Evolutionary conservation across 2,329 filamentous ascomycete species (phyloP).

Genomic region (Metarhizium robertsii): DNA sequence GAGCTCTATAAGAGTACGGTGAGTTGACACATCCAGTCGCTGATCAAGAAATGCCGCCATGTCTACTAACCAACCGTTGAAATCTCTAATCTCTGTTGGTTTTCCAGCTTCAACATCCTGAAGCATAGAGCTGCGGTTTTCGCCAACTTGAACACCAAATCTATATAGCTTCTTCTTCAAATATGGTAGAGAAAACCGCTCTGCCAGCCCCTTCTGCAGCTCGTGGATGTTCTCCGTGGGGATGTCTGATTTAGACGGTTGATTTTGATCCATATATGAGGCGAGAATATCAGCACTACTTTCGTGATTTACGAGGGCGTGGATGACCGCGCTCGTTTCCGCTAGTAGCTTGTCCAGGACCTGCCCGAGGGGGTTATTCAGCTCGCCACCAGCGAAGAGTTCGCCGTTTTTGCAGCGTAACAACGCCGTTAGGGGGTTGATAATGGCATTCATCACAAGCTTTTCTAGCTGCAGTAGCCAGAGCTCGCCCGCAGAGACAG

Average conservation of each 20-base stretch:
- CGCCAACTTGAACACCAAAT: conserved; percentile 36
- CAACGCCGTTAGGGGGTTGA: conserved; percentile 80
- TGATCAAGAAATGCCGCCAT: conserved; percentile 29
- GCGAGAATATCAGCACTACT: conserved; percentile 29
- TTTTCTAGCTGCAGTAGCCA: conserved; percentile 72
- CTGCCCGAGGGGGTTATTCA: conserved; percentile 36
- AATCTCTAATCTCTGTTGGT: conserved; percentile 45
- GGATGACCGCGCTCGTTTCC: conserved; percentile 70
- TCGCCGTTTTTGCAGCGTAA: conserved; percentile 71
- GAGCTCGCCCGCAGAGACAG: conserved; percentile 33
- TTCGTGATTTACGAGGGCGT: conserved; percentile 54
- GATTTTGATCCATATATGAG: neutral
- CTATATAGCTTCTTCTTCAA: conserved; percentile 37
- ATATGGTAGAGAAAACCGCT: conserved; percentile 30
- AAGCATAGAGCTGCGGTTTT: conserved; percentile 54
- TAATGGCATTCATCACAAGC: conserved; percentile 66
- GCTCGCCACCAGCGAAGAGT: conserved; percentile 39
- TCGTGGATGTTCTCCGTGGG: neutral
- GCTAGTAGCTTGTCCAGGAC: conserved; percentile 60
- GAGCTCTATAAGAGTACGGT: conserved; percentile 32
- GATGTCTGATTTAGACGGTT: neutral
- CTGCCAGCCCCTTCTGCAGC: conserved; percentile 2
- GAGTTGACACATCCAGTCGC: conserved; percentile 24
- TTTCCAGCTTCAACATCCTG: conserved; percentile 46
- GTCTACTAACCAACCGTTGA: conserved; percentile 50